These are phyloP conservation scores for Penicillium malachiteum DNA, from an alignment of 495 filamentous ascomycete genomes.

Conservation along the genomic window DNA sequence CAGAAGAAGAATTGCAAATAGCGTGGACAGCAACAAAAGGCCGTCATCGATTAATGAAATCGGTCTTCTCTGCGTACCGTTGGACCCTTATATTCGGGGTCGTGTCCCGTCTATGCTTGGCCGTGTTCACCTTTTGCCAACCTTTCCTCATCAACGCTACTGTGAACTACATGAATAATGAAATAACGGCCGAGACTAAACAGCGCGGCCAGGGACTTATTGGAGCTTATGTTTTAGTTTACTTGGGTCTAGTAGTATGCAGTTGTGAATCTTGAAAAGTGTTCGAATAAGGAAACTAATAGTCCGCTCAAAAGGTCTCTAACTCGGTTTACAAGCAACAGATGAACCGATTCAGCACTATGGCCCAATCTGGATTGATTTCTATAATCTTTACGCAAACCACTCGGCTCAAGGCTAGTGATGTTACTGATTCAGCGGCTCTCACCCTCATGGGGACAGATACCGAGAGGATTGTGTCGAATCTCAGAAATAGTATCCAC, in stretches of 20 bases:
- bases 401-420: slow-evolving; percentile 13
- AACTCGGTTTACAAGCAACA: slow-evolving; percentile 52
- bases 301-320: background rate
- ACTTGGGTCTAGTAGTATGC: slow-evolving; percentile 52
- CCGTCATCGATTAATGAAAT: slow-evolving; percentile 14
- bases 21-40: background rate
- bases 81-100: slow-evolving; percentile 39
- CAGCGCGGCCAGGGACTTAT: slow-evolving; percentile 56
- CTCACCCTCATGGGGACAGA: slow-evolving; percentile 59
- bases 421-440: slow-evolving; percentile 39
- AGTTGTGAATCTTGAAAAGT: background rate
- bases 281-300: background rate
- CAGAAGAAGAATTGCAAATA: background rate
- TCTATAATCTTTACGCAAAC: slow-evolving; percentile 31
- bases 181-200: slow-evolving; percentile 13
- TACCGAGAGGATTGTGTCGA: slow-evolving; percentile 39
- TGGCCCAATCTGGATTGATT: slow-evolving; percentile 50
- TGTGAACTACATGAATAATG: slow-evolving; percentile 35
- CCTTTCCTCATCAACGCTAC: slow-evolving; percentile 57
- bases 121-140: slow-evolving; percentile 56
- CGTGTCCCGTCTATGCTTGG: slow-evolving; percentile 48
- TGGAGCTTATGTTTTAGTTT: slow-evolving; percentile 54
- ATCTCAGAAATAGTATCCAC: slow-evolving; percentile 35
- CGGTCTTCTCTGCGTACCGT: slow-evolving; percentile 17
- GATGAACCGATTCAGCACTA: slow-evolving; percentile 47